Evolutionary conservation across 176 grass and related monocot species (phyloP).

Genomic region (Aegilops bicornis): DNA sequence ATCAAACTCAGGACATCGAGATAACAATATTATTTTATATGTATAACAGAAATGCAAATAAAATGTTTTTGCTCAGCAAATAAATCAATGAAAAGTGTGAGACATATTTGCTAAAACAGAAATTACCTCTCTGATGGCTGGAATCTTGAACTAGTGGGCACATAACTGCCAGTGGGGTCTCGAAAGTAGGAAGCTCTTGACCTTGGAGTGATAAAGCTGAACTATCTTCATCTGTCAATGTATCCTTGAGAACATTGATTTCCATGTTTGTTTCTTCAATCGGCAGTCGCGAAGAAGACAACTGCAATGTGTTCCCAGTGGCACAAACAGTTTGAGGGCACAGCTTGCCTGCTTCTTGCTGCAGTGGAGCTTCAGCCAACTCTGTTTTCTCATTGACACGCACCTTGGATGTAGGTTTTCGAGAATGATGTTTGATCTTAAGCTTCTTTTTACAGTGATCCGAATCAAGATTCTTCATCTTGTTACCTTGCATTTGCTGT

Average conservation of each 20-base stretch:
- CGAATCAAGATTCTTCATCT: conserved; percentile 25
- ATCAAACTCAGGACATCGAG: background rate
- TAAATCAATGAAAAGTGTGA: background rate
- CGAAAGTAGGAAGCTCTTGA: conserved; percentile 7
- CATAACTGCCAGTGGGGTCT: conserved; percentile 16
- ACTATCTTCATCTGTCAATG: background rate
- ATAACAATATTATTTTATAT: background rate
- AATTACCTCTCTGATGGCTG: conserved; percentile 25
- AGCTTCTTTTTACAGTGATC: conserved; percentile 34
- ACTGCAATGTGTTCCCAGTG: background rate
- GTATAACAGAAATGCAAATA: background rate
- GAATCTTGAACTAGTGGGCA: background rate
- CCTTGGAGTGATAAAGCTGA: background rate
- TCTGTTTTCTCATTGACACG: background rate
- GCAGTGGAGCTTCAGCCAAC: background rate
- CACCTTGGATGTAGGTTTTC: background rate
- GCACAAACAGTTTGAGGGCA: background rate
- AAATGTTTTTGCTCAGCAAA: background rate
- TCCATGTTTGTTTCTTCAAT: background rate
- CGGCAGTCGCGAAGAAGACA: background rate
- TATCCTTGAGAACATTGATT: background rate
- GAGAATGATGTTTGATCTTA: background rate
- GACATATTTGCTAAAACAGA: background rate
- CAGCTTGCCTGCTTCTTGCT: background rate
- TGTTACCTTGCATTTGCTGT: conserved; percentile 16